A percentile compares a stretch with the other conserved stretches of the same genome.
phyloP scores from a whole-genome alignment of 495 filamentous ascomycete species.

The Podospora pseudopauciseta region DNA sequence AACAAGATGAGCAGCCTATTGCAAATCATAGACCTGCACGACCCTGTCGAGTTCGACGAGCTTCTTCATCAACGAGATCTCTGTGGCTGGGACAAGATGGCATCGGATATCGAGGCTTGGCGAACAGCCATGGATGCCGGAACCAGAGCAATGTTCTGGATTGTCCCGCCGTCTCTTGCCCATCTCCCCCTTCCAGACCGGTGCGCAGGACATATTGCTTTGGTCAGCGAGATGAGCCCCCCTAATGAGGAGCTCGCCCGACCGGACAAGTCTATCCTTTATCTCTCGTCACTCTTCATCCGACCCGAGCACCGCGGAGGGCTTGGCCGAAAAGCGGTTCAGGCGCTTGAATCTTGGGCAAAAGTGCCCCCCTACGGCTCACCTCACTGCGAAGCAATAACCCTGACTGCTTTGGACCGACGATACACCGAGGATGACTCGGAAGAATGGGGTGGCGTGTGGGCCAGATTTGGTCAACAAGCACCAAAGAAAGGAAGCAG shows the following conservation, averaged over 20 bases:
- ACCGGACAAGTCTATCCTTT: neutral
- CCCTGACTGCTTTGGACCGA: constrained; percentile 6
- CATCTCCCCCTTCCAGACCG: neutral
- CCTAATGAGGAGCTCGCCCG: neutral
- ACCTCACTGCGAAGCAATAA: constrained; percentile 6
- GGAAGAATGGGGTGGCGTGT: constrained; percentile 11
- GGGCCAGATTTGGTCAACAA: neutral
- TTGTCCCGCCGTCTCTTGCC: constrained; percentile 4
- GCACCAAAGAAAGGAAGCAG: constrained; percentile 7
- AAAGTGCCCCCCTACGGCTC: constrained; percentile 7
- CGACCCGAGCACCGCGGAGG: neutral
- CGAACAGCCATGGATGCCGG: constrained; percentile 5
- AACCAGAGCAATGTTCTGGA: constrained; percentile 13
- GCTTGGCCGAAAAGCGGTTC: constrained; percentile 1
- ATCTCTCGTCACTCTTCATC: constrained; percentile 11
- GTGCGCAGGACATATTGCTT: constrained; percentile 13
- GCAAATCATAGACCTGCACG: neutral
- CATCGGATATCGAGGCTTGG: constrained; percentile 1
- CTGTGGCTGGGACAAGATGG: constrained; percentile 10
- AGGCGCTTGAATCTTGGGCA: neutral
- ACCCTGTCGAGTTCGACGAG: constrained; percentile 3
- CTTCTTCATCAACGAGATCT: constrained; percentile 12
- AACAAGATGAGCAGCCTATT: neutral
- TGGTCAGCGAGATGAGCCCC: neutral
- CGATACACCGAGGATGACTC: constrained; percentile 12